Evolutionary conservation across 768 basidiomycete species (phyloP).

Genomic region (Panaeolus cyanescens): DNA sequence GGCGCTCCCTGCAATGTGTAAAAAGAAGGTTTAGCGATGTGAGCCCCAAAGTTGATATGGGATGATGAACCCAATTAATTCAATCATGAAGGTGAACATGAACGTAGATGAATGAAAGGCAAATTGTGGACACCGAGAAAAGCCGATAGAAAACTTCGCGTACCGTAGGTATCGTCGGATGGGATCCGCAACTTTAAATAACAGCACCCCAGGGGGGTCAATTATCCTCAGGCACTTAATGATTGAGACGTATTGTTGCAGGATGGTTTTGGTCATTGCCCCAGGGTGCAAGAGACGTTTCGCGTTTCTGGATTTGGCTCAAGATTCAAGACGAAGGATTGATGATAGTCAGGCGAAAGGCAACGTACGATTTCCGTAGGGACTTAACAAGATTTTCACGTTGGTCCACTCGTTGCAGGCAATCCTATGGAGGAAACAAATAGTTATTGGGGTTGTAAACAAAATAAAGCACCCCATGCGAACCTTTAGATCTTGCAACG

Average conservation of each 20-base stretch:
- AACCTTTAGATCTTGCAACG: conserved; percentile 85
- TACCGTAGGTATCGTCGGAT: conserved; percentile 88
- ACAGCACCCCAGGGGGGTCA: conserved; percentile 89
- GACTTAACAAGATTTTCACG: conserved; percentile 73
- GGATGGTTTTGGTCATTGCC: conserved; percentile 89
- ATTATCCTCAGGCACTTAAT: conserved; percentile 89
- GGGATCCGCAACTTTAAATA: conserved; percentile 93
- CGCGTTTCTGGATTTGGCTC: conserved; percentile 57
- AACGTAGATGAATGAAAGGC: neutral
- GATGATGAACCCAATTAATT: too few species aligned
- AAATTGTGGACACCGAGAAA: neutral
- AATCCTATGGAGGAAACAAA: conserved; percentile 56
- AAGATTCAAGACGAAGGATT: conserved; percentile 9
- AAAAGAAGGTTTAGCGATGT: neutral
- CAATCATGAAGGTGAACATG: too few species aligned
- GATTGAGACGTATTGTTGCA: conserved; percentile 88
- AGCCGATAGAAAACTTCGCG: conserved; percentile 12
- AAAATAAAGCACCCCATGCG: neutral
- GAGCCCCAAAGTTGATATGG: too few species aligned
- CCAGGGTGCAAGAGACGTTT: conserved; percentile 94
- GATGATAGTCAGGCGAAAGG: neutral
- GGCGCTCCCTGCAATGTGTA: conserved; percentile 58
- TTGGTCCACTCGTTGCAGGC: conserved; percentile 79
- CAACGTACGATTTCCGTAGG: conserved; percentile 75
- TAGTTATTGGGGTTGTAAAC: conserved; percentile 1